Evolutionary conservation across 306 rosid species (phyloP), one percentile per base, ranked within the genome.

Genomic region (Castanospermum australe): DNA sequence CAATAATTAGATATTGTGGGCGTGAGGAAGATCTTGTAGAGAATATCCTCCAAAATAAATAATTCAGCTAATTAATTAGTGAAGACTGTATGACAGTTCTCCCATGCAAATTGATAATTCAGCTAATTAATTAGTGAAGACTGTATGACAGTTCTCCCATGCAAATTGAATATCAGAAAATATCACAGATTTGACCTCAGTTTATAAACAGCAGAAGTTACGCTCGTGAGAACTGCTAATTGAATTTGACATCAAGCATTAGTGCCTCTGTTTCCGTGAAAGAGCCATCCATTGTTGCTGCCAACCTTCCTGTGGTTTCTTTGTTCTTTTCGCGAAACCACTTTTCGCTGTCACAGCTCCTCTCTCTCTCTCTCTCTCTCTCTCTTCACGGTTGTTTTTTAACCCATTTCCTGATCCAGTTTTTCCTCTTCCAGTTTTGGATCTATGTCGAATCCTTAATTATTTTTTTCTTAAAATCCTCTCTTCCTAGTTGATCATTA

Each of bases 291-390:
- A 44, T 60, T 6, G 44, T 44, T 59, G 64, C 82, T 2, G 57
- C 67, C 57, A 69, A 83, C 73, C 80, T 65, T 86, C 76, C 85
- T 8, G 82, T 68, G 88, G 96, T 81, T 90, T 83, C 32, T 0
- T 67, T 68, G 88, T 78, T 71, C 74, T 85, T 85, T 66, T 82
- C 88, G 22, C 77, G 75, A 86, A 88, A 84, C 87, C 88, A 68
- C 90, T 84, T 82, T 45, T 45, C 52, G 4, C 42, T 0, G 3
- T 15, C 59, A 2, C 18, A 9, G n/a, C 1, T 45, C 35, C 48
- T 14, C 30, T 7, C 14, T 56, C 67, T 21, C 32, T 60, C 13
- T 38, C 33, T 63, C 3, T 14, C 71, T 54, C 17, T 21, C 1
- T 5, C 36, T 24, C 20, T 5, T n/a, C 2, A 14, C 15, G 18